Evolutionary conservation across 768 basidiomycete genomes (phyloP), one percentile per base, ranked within the genome.

Genomic region (Xerocomus potaroensis): DNA sequence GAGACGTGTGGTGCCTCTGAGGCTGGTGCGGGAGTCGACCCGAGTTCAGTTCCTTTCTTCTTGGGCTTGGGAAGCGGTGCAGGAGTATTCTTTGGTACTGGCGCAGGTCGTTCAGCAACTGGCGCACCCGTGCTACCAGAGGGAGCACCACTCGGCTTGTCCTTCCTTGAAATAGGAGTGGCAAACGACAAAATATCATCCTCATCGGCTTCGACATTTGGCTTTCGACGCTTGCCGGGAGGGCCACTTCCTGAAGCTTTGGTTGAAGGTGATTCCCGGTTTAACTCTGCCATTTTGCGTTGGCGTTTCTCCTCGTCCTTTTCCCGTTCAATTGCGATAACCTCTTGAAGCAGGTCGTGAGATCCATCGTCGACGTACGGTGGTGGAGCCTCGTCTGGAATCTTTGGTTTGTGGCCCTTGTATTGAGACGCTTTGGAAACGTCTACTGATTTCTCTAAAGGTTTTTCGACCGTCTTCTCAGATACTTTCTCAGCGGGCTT

Each of bases 341-440:
- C 86, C 61, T 90, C 87, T 61, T 88, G 84, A 3, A 88, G 68
- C 32, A 91, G 72, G 57, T 91, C 87, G 54, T 86, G 81, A 23
- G 83, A 85, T n/a, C 84, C 87, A 64, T 89, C 87, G 54, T 89
- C 86, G 35, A 83, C 75, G 58, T 84, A 84, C 3, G 83, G 76
- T 3, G 81, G 80, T 1, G 84, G 78, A 3, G 80, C 78, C 15
- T 74, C 55, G 30, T 69, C 75, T 11, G 66, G 58, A 27, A 66
- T 65, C 56, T 76, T 79, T 11, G 70, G 53, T 52, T 76, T 81
- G 34, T 70, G 67, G 41, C 56, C 59, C 49, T 69, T 70, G 33
- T 66, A 59, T 55, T 74, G 78, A 8, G 65, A 48, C 19, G 59
- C 61, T 35, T 70, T 69, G 9, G 71, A 58, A 14, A 67, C 59